Evolutionary conservation across 169 alveolate genomes (phyloP), one percentile per base, ranked within the genome.

Genomic region (Cryptosporidium viatorum): DNA sequence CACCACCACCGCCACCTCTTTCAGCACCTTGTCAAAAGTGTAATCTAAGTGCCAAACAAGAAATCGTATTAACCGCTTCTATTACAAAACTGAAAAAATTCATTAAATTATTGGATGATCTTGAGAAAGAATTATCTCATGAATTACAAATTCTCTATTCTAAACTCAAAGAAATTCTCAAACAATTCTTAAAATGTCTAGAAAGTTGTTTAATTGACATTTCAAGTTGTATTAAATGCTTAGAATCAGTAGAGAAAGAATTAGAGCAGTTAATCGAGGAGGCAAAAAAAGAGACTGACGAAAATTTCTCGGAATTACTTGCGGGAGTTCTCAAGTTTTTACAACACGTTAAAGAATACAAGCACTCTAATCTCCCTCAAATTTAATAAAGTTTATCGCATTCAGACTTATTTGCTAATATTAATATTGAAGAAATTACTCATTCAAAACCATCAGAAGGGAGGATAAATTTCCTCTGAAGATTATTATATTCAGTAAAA

Each of bases 1-100:
- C 80, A 7, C 80, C 80, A 18, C 62, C 80, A 2, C 80, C 62
- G 0, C 62, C 50, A 0, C 80, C 84, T 7, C 65, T 69, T 5
- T 10, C 37, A 21, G n/a, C 31, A 33, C 9, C 16, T 16, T 10
- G 41, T 10, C 50, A 5, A 9, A 14, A 21, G 10, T 8, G 7
- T 18, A 55, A 12, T 12, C 29, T 41, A 0, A 51, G 0, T 7
- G 18, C n/a, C 12, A 73, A n/a, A 59, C 60, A 73, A 73, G 58
- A 52, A 9, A 33, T 73, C 3, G 52, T 73, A 7, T 3, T 73
- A 35, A 73, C 18, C 33, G 45, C 55, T 14, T 73, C 86, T 0
- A 23, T n/a, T 33, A 37, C 55, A 10, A 73, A 73, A 26, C 14
- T 51, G 70, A 16, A 0, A 8, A 73, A 18, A 59, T 73, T 73